Base-by-base conservation (phyloP, 129 eudicot genomes). In the Ambrosia trifida region DNA sequence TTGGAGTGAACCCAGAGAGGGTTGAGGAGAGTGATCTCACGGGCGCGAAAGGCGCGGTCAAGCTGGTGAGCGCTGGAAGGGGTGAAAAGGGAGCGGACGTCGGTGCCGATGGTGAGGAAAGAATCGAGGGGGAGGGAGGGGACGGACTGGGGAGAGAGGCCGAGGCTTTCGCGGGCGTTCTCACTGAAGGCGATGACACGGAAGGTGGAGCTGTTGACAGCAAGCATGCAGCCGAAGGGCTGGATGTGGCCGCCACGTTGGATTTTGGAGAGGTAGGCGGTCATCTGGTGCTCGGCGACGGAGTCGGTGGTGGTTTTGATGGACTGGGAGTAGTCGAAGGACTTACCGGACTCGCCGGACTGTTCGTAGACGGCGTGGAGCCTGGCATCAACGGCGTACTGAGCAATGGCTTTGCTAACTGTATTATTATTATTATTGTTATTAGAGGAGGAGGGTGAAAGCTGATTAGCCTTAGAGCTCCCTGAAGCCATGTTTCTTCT, bases 201-300 rank as follows among this genome's bases (percentile, higher is more conserved):
- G 72, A 83, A 90, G 57, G 52, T 77, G 32, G 82, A 62, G 40
- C 79, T 91, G 33, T 88, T 87, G 11, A 88, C 83, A 7, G 96
- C 93, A 64, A 95, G 77, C 86, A 86, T 88, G 64, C 99, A 95
- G 14, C 99, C 99, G 72, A 87, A 90, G 51, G 99, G 97, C 41
- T 95, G 99, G 33, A 90, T 86, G 69, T 53, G 85, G 2, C 99
- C 99, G 3, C 99, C 99, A 31, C 97, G 78, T 72, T 95, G 99
- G 57, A 95, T 88, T 70, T 68, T 85, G 19, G 94, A 82, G 43
- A 95, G 70, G 40, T 95, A 95, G 45, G 94, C 96, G 19, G 88
- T 81, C 70, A 95, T 85, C 68, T 95, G 91, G 68, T 83, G 86
- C 63, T 86, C 97, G 10, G 97, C 89, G 7, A 95, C 75, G 5